phyloP scores from a whole-genome alignment of 2,329 filamentous ascomycete species.

The Aspergillus alliaceus region DNA sequence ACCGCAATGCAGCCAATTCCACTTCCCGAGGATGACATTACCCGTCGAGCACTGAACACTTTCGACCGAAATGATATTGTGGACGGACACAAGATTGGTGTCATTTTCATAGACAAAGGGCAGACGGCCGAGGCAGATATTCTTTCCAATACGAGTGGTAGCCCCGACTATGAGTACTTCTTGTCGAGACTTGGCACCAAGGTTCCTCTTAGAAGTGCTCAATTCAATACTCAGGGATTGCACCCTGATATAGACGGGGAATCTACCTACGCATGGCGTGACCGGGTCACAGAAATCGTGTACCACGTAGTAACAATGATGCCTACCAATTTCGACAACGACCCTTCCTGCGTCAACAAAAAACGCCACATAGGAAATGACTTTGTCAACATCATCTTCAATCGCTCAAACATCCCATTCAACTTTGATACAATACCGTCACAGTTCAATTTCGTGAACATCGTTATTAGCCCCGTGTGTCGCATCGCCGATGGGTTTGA shows the following conservation, averaged over 20 bases:
- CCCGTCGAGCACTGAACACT: slow-evolving; percentile 70
- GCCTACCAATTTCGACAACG: slow-evolving; percentile 79
- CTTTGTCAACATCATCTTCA: slow-evolving; percentile 97
- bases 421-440: slow-evolving; percentile 89
- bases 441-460: slow-evolving; percentile 95
- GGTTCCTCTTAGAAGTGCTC: slow-evolving; percentile 75
- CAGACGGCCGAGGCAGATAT: slow-evolving; percentile 83
- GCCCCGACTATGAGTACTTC: slow-evolving; percentile 83
- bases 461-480: slow-evolving; percentile 82
- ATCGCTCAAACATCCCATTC: slow-evolving; percentile 89
- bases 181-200: slow-evolving; percentile 78
- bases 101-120: slow-evolving; percentile 87
- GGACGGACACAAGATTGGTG: slow-evolving; percentile 92
- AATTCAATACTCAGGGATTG: slow-evolving; percentile 89
- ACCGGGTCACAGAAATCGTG: slow-evolving; percentile 89
- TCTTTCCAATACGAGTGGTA: slow-evolving; percentile 81
- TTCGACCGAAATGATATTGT: slow-evolving; percentile 89
- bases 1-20: slow-evolving; percentile 67
- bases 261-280: slow-evolving; percentile 90
- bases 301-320: slow-evolving; percentile 98
- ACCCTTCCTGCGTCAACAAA: slow-evolving; percentile 76
- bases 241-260: slow-evolving; percentile 83
- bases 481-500: slow-evolving; percentile 38
- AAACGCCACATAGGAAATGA: slow-evolving; percentile 97
- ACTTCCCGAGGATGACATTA: slow-evolving; percentile 70